Base-by-base conservation (phyloP, 371 early-diverging fungal genomes). In the Syncephalis plumigaleata region DNA sequence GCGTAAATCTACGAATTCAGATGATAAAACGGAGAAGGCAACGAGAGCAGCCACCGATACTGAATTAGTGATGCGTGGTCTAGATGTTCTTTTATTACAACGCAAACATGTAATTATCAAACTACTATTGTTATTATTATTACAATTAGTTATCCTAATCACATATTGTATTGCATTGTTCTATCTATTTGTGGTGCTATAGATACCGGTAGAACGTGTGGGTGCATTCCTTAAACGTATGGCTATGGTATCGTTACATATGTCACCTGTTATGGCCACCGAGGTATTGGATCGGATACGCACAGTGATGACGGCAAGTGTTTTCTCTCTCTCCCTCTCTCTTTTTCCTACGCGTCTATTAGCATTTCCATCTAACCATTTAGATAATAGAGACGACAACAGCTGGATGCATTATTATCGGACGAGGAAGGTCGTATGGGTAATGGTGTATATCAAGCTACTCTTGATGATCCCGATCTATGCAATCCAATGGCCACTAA, bases 401-500 rank as follows among this genome's bases (percentile, higher is more conserved):
- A 75, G 27, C 61, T 93, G 51, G 85, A 87, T 52, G 78, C 80
- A 37, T 58, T 90, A 52, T 58, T 90, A 17, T 79, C 84, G 37
- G 75, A 84, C 11, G 89, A 88, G 55, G 90, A 85, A 47, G n/a
- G n/a, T n/a, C 72, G 79, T 44, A 72, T 78, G 24, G 74, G 75
- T 22, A 73, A 67, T 48, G 91, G 92, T 44, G 66, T 84, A 9
- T 91, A 90, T 58, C 54, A 75, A 42, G 73, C 79, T 15, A 60
- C 74, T n/a, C 55, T 91, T 52, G 79, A 88, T 54, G 92, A 93
- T 52, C 87, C 91, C 1, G 91, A 93, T 50, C 69, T 91, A 53
- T 87, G 88, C 58, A 93, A 93, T 53, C 89, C 94, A 3, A 84
- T 87, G 63, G 84, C 87, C 3, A 79, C 91, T 11, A 84, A 77